Base-by-base conservation (phyloP, 805 yeast genomes). In the Diddensiella santjacobensis region DNA sequence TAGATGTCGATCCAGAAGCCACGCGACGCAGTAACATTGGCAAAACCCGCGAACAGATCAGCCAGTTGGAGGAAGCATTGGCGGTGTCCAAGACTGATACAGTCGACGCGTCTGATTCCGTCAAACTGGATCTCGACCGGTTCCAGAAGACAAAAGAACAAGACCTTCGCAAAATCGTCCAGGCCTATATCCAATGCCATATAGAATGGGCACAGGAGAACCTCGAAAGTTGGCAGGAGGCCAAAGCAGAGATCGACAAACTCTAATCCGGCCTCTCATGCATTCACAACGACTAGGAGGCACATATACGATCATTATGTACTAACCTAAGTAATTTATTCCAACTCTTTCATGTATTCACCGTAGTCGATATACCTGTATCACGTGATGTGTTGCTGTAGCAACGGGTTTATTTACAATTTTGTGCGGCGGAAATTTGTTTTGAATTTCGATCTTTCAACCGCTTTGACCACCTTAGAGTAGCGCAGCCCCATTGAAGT, bases 181-280 rank as follows among this genome's bases (percentile, higher is more conserved):
- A 55, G 22, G 75, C 79, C 15, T 83, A 80, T 58, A 73, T 81
- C 45, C 65, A 75, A 30, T 76, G 79, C 47, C 73, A 83, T 30
- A 65, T 79, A 24, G 78, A 75, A 47, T 83, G 88, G 88, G 84
- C 86, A 3, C 73, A 71, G 57, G 79, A 80, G 66, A 82, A 83
- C 59, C 64, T 80, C 38, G 85, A 81, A 55, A 71, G 77, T 31
- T 83, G 87, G 87, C 79, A 78, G 30, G 51, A 48, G 24, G 51
- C 51, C 29, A 48, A 44, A 26, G 29, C 22, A 3, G 51, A 48
- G 26, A 35, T 43, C 20, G 40, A 43, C 10, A 35, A 39, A 26
- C 30, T 48, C 44, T 48, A 39, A 31, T 23, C 22, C 8, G 2
- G 31, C 31, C 31, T 26, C 31, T 35, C 38, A 8, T 35, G 8